Percentiles rank a stretch among this genome's conserved stretches.
These are phyloP conservation scores for Hypoxylon rubiginosum DNA, from an alignment of 2,329 filamentous ascomycete species.

Conservation along the genomic window DNA sequence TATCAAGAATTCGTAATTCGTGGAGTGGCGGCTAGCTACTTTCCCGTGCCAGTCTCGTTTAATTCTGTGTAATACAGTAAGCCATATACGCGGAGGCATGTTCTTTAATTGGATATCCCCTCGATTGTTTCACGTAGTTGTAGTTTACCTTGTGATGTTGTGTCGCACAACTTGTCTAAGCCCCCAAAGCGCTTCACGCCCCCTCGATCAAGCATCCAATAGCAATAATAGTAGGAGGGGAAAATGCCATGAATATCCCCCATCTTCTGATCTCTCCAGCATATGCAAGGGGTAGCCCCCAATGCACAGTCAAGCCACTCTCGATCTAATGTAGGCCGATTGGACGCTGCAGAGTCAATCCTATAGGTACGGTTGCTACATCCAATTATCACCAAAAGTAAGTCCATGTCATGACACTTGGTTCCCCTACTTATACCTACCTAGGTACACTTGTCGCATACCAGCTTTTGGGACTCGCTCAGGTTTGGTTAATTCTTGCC, in stretches of 20 bases:
- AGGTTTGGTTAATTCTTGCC: background rate
- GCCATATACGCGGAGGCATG: too few species aligned
- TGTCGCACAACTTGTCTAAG: background rate
- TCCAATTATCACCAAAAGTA: too few species aligned
- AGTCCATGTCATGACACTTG: background rate
- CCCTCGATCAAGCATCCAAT: background rate
- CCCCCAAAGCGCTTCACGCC: background rate
- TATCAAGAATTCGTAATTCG: conserved; percentile 42
- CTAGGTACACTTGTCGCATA: background rate
- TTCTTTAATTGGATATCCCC: too few species aligned
- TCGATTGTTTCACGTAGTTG: too few species aligned
- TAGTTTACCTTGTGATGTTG: background rate
- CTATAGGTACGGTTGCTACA: too few species aligned
- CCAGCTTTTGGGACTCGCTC: background rate
- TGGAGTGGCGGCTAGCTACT: too few species aligned
- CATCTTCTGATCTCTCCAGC: background rate
- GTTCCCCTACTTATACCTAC: background rate
- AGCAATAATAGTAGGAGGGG: background rate
- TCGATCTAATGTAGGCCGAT: too few species aligned
- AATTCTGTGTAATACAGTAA: too few species aligned
- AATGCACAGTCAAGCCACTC: too few species aligned
- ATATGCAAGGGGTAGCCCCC: too few species aligned
- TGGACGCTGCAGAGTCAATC: too few species aligned
- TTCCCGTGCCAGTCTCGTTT: too few species aligned
- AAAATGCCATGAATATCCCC: background rate